A percentile compares a stretch with the other conserved stretches of the same genome.
phyloP scores from a whole-genome alignment of 768 basidiomycete genomes.

The Leccinum subgranulosum region DNA sequence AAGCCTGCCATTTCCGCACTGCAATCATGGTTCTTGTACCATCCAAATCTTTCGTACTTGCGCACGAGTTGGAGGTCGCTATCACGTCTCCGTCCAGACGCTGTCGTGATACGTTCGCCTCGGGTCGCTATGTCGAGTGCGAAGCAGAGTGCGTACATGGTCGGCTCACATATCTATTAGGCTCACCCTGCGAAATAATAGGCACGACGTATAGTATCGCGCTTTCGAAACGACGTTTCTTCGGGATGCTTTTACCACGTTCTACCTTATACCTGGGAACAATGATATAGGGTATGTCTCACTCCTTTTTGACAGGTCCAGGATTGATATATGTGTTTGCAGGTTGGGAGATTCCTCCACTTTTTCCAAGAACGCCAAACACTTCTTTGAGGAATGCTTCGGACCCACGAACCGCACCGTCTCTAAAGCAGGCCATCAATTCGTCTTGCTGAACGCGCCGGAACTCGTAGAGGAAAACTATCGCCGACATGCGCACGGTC shows the following conservation, averaged over 20 bases:
- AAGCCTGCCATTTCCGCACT: slow-evolving; percentile 30
- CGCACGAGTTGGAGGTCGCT: slow-evolving; percentile 71
- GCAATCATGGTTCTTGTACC: slow-evolving; percentile 42
- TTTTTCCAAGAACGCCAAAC: slow-evolving; percentile 52
- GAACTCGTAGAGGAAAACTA: slow-evolving; percentile 85
- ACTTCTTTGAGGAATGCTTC: slow-evolving; percentile 58
- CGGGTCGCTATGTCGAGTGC: slow-evolving; percentile 52
- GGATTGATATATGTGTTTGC: neutral
- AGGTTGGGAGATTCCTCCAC: slow-evolving; percentile 56
- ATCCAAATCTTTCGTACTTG: slow-evolving; percentile 53
- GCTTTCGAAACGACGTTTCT: slow-evolving; percentile 65
- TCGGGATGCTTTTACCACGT: slow-evolving; percentile 35
- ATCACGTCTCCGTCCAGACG: slow-evolving; percentile 53
- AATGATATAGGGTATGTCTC: slow-evolving; percentile 65
- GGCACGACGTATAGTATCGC: slow-evolving; percentile 56
- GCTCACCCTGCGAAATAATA: slow-evolving; percentile 27
- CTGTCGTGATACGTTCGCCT: slow-evolving; percentile 76
- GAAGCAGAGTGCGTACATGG: slow-evolving; percentile 50
- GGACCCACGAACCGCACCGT: slow-evolving; percentile 66
- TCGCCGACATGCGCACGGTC: slow-evolving; percentile 48
- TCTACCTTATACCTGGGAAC: slow-evolving; percentile 75
- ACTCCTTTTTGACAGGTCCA: neutral
- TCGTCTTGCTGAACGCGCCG: slow-evolving; percentile 72
- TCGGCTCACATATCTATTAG: slow-evolving; percentile 12
- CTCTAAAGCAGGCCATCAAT: slow-evolving; percentile 62